Percentiles rank a stretch among this genome's conserved stretches.
Conservation (phyloP, 306 rosid genomes). For the Leucaena leucocephala region DNA sequence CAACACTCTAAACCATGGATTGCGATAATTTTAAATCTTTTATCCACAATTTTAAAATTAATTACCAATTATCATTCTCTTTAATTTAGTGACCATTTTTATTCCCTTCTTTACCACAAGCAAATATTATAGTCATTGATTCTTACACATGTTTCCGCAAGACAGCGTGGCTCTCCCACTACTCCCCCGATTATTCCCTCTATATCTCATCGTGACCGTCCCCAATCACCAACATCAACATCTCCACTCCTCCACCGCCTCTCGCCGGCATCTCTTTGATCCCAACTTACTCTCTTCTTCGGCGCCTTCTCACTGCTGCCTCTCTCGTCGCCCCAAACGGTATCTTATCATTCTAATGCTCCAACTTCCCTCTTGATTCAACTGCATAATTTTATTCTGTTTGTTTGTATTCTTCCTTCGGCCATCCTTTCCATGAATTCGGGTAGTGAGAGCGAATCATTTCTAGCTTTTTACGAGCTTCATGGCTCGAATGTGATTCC, state of each 20-base stretch:
- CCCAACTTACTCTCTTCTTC: neutral
- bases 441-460: neutral
- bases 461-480: slow-evolving; percentile 1
- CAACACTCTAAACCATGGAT: too few relatives aligned
- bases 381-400: neutral
- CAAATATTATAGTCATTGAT: too few relatives aligned
- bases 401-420: neutral
- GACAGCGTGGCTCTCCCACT: neutral
- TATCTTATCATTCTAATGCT: neutral
- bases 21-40: too few relatives aligned
- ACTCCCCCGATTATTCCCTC: neutral
- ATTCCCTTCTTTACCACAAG: too few relatives aligned
- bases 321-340: neutral
- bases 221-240: neutral
- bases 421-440: neutral
- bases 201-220: neutral
- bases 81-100: too few relatives aligned
- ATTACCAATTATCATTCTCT: too few relatives aligned
- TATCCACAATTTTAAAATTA: too few relatives aligned
- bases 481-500: slow-evolving; percentile 1
- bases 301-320: neutral
- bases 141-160: neutral
- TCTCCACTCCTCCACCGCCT: neutral
- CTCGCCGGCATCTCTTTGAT: neutral
- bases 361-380: neutral